phyloP scores from a whole-genome alignment of 805 yeast species.

The Lachancea mirantina region DNA sequence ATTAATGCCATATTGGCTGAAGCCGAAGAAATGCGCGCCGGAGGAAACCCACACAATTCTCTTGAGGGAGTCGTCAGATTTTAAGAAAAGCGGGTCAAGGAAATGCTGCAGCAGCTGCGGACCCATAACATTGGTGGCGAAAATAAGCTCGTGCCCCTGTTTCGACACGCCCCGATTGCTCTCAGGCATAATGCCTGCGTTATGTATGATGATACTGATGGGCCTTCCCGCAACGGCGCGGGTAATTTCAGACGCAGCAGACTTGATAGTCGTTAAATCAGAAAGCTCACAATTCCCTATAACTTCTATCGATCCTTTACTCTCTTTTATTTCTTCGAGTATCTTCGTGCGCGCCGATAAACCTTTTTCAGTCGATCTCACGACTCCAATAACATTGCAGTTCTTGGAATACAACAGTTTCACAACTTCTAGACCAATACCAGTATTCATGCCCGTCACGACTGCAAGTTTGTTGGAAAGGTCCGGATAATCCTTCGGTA shows the following conservation, averaged over 20 bases:
- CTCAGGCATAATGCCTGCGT: constrained; percentile 34
- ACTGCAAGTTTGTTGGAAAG: constrained; percentile 34
- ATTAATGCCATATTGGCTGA: constrained; percentile 28
- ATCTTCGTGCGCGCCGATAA: constrained; percentile 26
- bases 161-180: constrained; percentile 22
- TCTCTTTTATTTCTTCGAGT: constrained; percentile 20
- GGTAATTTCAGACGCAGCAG: constrained; percentile 23
- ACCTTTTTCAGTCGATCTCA: constrained; percentile 32
- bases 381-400: constrained; percentile 29
- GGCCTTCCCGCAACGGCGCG: constrained; percentile 14
- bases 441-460: constrained; percentile 37
- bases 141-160: constrained; percentile 34
- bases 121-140: constrained; percentile 34
- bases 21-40: constrained; percentile 27
- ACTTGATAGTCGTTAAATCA: constrained; percentile 32
- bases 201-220: constrained; percentile 31
- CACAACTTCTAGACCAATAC: constrained; percentile 30
- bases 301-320: constrained; percentile 21
- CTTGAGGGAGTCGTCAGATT: constrained; percentile 26
- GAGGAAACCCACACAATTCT: constrained; percentile 38
- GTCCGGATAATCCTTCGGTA: constrained; percentile 33
- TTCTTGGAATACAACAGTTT: constrained; percentile 28
- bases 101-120: constrained; percentile 34
- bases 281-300: constrained; percentile 32
- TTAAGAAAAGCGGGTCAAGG: constrained; percentile 32